Base-by-base conservation (phyloP, 2,329 filamentous ascomycete species). In the Cercospora beticola region DNA sequence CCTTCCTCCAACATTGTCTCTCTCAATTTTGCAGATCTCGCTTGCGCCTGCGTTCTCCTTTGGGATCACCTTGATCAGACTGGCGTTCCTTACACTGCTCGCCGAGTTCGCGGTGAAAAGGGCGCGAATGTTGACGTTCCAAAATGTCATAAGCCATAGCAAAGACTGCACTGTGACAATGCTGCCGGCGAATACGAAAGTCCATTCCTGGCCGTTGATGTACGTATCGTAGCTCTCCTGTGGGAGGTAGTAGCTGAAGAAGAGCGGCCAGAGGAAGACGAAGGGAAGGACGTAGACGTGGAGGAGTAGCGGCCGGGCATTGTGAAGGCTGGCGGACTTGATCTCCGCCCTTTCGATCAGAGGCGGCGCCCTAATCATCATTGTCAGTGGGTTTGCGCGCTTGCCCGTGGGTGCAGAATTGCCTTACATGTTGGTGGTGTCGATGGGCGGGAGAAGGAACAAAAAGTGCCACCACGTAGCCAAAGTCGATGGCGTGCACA, bases 241-340 rank as follows among this genome's bases (percentile, higher is more conserved):
- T 23, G 89, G 91, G 64, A 97, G 88, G 80, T 97, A 98, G 81
- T 94, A 89, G 79, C 92, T 88, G 73, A 97, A 87, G 82, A 98
- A 98, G 76, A 91, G 83, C 63, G 96, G 95, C 94, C 96, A 99
- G 76, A 94, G 84, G 74, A 97, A 89, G 69, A 90, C 84, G 78
- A 97, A 99, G 0, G 95, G 95, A 92, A 93, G 97, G 75, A 97
- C 82, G 79, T 99, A 99, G 74, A 92, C 84, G 81, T 97, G 94
- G 70, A 96, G 84, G 78, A 91, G 88, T 72, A 91, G 82, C 36
- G 93, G 89, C 72, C 97, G 87, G 71, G 94, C 93, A 77, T 93
- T 93, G 81, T 97, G 90, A 74, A 99, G 87, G 79, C 93, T 91
- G 73, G 95, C 92, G 79, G 89, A 86, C 84, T 91, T 88, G 81